Percentiles rank a stretch among this genome's conserved stretches.
These are phyloP conservation scores for Ceratocystis variospora DNA, from an alignment of 2,329 filamentous ascomycete genomes.

Conservation along the genomic window DNA sequence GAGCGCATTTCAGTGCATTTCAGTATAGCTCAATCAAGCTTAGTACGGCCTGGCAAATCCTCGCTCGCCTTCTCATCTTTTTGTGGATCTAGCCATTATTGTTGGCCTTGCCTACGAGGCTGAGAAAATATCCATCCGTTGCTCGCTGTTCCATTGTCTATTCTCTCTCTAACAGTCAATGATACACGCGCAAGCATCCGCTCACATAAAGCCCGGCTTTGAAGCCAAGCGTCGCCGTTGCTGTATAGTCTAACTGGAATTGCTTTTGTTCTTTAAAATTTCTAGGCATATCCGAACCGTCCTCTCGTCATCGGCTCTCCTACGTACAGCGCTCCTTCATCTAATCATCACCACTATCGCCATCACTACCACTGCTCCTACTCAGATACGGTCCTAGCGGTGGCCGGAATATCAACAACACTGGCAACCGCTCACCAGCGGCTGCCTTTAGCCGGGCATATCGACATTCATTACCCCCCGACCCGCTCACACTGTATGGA, in stretches of 20 bases:
- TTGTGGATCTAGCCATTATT: neutral
- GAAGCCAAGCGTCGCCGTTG: neutral
- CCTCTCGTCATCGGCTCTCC: neutral
- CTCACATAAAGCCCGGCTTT: neutral
- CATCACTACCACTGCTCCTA: neutral
- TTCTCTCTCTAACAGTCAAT: neutral
- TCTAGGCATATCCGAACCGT: no score
- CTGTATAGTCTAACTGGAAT: neutral
- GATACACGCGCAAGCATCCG: neutral
- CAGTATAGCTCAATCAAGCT: neutral
- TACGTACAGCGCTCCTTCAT: neutral
- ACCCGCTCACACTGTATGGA: slow-evolving; percentile 16
- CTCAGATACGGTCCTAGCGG: neutral
- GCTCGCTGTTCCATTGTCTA: neutral
- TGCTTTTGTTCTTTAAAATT: neutral
- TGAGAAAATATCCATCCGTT: slow-evolving; percentile 1
- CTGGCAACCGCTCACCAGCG: slow-evolving; percentile 7
- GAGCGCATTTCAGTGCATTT: neutral
- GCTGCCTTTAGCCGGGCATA: slow-evolving; percentile 6
- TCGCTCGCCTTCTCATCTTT: neutral
- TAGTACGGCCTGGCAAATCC: neutral
- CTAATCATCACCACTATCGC: neutral
- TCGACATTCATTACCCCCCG: neutral
- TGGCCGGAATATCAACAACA: neutral
- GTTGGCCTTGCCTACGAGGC: slow-evolving; percentile 12